Base-by-base conservation (phyloP, 75 land plant species). In the Chamaecyparis obtusa region DNA sequence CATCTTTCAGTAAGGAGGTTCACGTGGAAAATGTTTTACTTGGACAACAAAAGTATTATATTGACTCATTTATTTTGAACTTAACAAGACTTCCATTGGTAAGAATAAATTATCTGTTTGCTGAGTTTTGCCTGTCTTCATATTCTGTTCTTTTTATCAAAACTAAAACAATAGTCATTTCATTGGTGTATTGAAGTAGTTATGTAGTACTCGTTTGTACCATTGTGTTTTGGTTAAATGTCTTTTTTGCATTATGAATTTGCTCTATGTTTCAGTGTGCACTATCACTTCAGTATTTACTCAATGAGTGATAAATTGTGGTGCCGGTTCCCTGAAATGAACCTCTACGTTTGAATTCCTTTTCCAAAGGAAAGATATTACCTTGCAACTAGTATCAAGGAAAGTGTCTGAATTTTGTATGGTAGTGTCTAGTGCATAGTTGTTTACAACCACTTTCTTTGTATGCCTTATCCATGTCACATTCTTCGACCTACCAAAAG, bases 41-140 rank as follows among this genome's bases (percentile, higher is more conserved):
- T 54, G 93, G 86, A 39, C 86, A 88, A 5, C 84, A 89, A 44
- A 79, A 81, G 36, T 96, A 88, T 76, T 96, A 95, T 75, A 93
- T 96, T 55, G 97, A 96, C 69, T 90, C 96, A 1, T 95, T 96
- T 74, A 89, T 90, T 76, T 89, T 95, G 84, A 91, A 91, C 57
- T 87, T 94, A 33, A 95, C 92, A 87, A 91, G 91, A 78, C 94
- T 96, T 76, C 97, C 94, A 33, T 78, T 95, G 93, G 97, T 95
- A 89, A 89, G 91, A 81, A 44, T 46, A 44, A 81, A 46, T 49
- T n/a, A 81, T 21, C 49, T n/a, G 46, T 41, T 46, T 81, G 3
- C 83, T 44, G 16, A n/a, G 30, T n/a, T 81, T 81, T 64, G 46
- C 83, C 54, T 46, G 51, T 30, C 32, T 46, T 81, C 5, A 13